Evolutionary conservation across 192 early-diverging fungal genomes (phyloP).

Genomic region (Coemansia sp.): DNA sequence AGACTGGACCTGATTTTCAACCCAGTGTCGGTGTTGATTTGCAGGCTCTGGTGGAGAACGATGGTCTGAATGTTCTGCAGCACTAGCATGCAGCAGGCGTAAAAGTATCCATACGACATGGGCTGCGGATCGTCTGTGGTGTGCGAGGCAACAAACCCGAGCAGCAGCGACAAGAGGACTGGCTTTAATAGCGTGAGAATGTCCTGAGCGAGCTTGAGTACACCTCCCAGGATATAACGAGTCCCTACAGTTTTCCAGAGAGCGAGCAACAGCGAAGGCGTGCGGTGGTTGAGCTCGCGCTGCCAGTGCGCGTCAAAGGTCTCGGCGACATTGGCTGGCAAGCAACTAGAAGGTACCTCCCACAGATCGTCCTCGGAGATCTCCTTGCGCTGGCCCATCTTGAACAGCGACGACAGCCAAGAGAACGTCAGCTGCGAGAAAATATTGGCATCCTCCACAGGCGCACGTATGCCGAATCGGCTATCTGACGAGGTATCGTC

Average conservation of each 20-base stretch:
- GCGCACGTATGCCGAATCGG: constrained; percentile 40
- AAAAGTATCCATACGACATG: constrained; percentile 74
- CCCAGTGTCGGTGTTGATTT: constrained; percentile 70
- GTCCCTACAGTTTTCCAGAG: constrained; percentile 62
- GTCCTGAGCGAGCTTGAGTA: constrained; percentile 82
- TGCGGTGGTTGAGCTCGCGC: constrained; percentile 58
- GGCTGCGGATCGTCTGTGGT: constrained; percentile 57
- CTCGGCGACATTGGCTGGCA: constrained; percentile 60
- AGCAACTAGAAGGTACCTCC: constrained; percentile 63
- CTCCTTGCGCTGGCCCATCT: constrained; percentile 70
- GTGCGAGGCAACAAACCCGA: constrained; percentile 56
- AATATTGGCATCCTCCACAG: constrained; percentile 81
- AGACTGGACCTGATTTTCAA: constrained; percentile 74
- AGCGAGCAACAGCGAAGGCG: constrained; percentile 74
- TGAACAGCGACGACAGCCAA: constrained; percentile 88
- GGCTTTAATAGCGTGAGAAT: constrained; percentile 79
- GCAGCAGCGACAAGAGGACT: constrained; percentile 71
- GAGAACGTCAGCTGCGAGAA: constrained; percentile 80
- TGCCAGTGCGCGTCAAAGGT: constrained; percentile 76
- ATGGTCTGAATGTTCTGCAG: constrained; percentile 75
- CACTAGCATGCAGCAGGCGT: constrained; percentile 78
- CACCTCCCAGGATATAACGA: constrained; percentile 68
- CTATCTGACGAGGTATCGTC: not conserved
- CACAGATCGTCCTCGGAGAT: constrained; percentile 78
- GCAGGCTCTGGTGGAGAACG: constrained; percentile 87